Conservation (phyloP, 2,329 filamentous ascomycete species). For the Cordyceps javanica region DNA sequence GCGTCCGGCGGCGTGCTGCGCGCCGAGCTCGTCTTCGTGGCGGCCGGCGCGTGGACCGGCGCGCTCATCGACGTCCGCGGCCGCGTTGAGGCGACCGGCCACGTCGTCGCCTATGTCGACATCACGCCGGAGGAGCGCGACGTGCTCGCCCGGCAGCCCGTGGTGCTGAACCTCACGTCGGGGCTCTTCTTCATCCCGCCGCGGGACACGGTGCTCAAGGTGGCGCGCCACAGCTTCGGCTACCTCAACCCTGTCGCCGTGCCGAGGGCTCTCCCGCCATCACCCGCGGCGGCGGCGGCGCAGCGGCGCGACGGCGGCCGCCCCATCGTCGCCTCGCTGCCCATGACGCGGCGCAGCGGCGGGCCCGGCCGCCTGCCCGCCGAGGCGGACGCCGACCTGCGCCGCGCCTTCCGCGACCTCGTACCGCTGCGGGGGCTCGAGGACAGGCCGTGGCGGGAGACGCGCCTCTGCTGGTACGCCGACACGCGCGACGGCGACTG, state of each 20-base stretch:
- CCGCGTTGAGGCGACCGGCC: conserved; percentile 72
- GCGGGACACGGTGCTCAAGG: conserved; percentile 53
- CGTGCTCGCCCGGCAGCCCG: conserved; percentile 58
- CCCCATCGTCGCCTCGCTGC: conserved; percentile 30
- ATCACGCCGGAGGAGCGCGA: conserved; percentile 67
- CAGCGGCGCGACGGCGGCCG: too few species aligned
- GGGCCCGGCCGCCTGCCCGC: conserved; percentile 43
- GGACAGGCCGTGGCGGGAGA: conserved; percentile 53
- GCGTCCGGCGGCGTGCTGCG: conserved; percentile 30
- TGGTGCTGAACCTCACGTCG: conserved; percentile 63
- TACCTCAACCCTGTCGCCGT: conserved; percentile 50
- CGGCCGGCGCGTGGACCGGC: conserved; percentile 82
- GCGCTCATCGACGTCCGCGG: conserved; percentile 71
- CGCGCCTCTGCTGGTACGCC: conserved; percentile 69
- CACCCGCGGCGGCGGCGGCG: conserved; percentile 20
- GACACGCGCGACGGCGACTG: conserved; percentile 68
- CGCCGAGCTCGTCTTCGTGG: conserved; percentile 71
- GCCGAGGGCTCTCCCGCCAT: conserved; percentile 27
- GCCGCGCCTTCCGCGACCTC: conserved; percentile 53
- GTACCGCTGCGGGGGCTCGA: conserved; percentile 51
- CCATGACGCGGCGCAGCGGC: conserved; percentile 31
- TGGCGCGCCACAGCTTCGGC: conserved; percentile 64
- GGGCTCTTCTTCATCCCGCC: conserved; percentile 74
- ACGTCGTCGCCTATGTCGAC: conserved; percentile 70
- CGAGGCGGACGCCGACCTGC: conserved; percentile 57